Evolutionary conservation across 257 asterid species (phyloP), one percentile per base, ranked within the genome.

Genomic region (Knoxia roxburghii): DNA sequence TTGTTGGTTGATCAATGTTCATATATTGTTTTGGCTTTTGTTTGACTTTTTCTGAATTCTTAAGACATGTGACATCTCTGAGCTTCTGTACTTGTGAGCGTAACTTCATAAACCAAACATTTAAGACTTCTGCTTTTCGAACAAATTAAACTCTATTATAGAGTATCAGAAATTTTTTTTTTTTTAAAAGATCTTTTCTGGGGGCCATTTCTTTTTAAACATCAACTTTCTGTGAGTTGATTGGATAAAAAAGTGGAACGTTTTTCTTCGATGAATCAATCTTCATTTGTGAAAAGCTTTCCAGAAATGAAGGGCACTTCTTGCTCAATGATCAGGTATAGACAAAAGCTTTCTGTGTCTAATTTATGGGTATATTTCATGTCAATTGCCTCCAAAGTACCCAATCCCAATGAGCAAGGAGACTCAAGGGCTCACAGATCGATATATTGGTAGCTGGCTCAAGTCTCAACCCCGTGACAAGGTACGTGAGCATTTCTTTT

Each of bases 381-480:
- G 50, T 49, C 46, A 52, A 63, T 51, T 72, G 26, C 48, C 32
- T 12, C 63, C 75, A 51, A 55, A 84, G 97, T 88, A 90, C 81
- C 97, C 97, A 62, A 20, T 90, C 33, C 97, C 97, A 35, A 14
- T 68, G 43, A 79, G 55, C 43, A 79, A 83, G 74, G 97, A 90
- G 81, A 90, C 96, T 0, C 95, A 85, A 70, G 97, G 97, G 56
- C 71, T 75, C 68, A 88, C 96, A 6, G 97, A 90, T 77, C 79
- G 74, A 68, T 88, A 88, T 66, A 76, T 90, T 73, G 80, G 82
- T 67, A 88, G 80, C 79, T 90, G 97, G 97, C 58, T 90, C 77
- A 88, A 83, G 79, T 83, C 86, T 68, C 97, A 85, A 68, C 89
- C 95, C 64, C 92, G 96, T 49, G 93, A 88, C 72, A 88, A 90